Evolutionary conservation across 2,329 filamentous ascomycete genomes (phyloP).

Genomic region (Trichoderma simmonsii): DNA sequence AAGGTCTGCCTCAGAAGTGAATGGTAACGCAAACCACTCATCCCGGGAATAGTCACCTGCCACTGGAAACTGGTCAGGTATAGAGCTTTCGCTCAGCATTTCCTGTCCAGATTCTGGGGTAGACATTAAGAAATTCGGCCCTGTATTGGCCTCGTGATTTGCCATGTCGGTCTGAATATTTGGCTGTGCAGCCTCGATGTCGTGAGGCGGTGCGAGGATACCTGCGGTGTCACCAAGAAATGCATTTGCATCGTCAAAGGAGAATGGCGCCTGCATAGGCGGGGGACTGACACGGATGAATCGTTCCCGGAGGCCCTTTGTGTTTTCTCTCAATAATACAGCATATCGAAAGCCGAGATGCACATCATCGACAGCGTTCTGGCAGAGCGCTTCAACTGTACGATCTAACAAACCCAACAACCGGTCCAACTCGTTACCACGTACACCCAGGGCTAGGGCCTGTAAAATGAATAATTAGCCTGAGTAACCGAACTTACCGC

Average conservation of each 20-base stretch:
- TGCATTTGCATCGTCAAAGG: neutral
- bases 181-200: neutral
- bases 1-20: neutral
- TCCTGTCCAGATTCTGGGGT: neutral
- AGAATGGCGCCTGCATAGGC: neutral
- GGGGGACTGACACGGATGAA: neutral
- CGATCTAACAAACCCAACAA: neutral
- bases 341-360: neutral
- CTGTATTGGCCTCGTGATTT: neutral
- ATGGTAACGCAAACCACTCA: neutral
- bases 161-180: neutral
- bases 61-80: neutral
- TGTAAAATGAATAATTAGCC: neutral
- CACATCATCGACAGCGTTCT: neutral
- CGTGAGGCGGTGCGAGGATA: neutral
- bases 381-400: neutral
- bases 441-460: neutral
- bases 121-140: neutral
- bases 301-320: neutral
- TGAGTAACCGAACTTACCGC: neutral
- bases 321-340: neutral
- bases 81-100: neutral
- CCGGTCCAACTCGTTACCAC: neutral
- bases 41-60: neutral
- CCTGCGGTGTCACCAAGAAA: neutral